Percentiles rank a stretch among this genome's conserved stretches.
These are phyloP conservation scores for Lasiodiplodia theobromae DNA, from an alignment of 2,329 filamentous ascomycete genomes.

Conservation along the genomic window DNA sequence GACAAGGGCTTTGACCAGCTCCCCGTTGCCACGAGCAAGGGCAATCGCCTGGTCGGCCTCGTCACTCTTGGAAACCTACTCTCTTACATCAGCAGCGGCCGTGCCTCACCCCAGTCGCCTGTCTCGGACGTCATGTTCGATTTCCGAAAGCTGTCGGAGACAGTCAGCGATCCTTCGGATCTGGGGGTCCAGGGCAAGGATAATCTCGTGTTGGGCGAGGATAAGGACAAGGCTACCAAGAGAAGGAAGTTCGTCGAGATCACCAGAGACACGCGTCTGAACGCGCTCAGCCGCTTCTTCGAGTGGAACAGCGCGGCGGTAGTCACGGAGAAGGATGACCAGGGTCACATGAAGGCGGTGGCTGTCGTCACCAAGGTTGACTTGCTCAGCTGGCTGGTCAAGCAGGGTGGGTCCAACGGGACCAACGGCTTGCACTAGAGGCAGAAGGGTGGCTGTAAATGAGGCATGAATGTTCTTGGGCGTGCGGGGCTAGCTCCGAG, in stretches of 20 bases:
- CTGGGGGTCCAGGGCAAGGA: conserved; percentile 46
- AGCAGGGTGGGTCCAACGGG: conserved; percentile 53
- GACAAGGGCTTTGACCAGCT: conserved; percentile 98
- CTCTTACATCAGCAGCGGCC: conserved; percentile 84
- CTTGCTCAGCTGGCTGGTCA: conserved; percentile 89
- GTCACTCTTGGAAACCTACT: conserved; percentile 95
- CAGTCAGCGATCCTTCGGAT: conserved; percentile 85
- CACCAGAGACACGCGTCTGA: conserved; percentile 85
- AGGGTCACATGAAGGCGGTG: conserved; percentile 72
- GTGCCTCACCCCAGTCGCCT: conserved; percentile 74
- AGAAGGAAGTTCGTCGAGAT: conserved; percentile 86
- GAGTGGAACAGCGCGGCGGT: conserved; percentile 98
- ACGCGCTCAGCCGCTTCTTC: conserved; percentile 87
- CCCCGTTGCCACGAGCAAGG: conserved; percentile 78
- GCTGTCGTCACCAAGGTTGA: conserved; percentile 98
- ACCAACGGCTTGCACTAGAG: conserved; percentile 18
- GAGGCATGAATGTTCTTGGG: conserved; percentile 10
- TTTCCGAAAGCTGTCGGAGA: conserved; percentile 80
- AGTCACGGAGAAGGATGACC: conserved; percentile 77
- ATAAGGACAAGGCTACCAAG: conserved; percentile 30
- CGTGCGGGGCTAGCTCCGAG: background rate
- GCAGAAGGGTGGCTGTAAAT: background rate
- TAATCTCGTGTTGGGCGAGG: conserved; percentile 25
- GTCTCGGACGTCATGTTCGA: conserved; percentile 96
- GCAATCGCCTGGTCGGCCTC: conserved; percentile 78